phyloP scores from a whole-genome alignment of 1,284 basidiomycete species.

The Ustilago vetiveriae region DNA sequence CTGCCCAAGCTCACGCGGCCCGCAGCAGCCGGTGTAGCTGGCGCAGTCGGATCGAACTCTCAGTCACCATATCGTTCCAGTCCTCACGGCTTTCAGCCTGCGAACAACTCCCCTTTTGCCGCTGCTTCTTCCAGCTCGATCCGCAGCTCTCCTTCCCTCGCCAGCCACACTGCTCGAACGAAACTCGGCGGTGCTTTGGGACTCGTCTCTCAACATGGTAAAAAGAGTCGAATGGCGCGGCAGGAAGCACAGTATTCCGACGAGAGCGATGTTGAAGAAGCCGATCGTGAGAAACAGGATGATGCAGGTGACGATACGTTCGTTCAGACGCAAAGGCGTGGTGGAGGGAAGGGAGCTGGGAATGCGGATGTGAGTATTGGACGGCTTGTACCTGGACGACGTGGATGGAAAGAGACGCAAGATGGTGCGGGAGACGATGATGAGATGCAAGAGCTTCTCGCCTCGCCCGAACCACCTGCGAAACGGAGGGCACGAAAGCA shows the following conservation, averaged over 20 bases:
- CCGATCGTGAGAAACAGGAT: slow-evolving; percentile 6
- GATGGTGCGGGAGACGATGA: slow-evolving; percentile 12
- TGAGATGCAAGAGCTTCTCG: slow-evolving; percentile 7
- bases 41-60: slow-evolving; percentile 27
- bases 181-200: slow-evolving; percentile 32
- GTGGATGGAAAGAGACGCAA: slow-evolving; percentile 30
- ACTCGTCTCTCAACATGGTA: slow-evolving; percentile 40
- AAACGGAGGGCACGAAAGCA: slow-evolving; percentile 30
- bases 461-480: slow-evolving; percentile 17
- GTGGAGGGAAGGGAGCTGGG: neutral
- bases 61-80: slow-evolving; percentile 25
- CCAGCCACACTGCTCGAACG: neutral
- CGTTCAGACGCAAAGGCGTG: slow-evolving; percentile 8
- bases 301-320: slow-evolving; percentile 36
- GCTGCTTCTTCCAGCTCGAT: slow-evolving; percentile 13
- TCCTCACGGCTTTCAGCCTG: slow-evolving; percentile 30
- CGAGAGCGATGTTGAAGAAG: slow-evolving; percentile 18
- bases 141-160: slow-evolving; percentile 27
- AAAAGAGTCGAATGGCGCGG: slow-evolving; percentile 24
- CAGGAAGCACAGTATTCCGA: slow-evolving; percentile 11
- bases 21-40: slow-evolving; percentile 4
- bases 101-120: slow-evolving; percentile 33
- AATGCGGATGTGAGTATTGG: slow-evolving; percentile 28
- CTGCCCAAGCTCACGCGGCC: slow-evolving; percentile 39
- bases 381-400: slow-evolving; percentile 36